These are phyloP conservation scores for Xerocomellus dryophilus DNA, from an alignment of 768 basidiomycete species.

Conservation along the genomic window DNA sequence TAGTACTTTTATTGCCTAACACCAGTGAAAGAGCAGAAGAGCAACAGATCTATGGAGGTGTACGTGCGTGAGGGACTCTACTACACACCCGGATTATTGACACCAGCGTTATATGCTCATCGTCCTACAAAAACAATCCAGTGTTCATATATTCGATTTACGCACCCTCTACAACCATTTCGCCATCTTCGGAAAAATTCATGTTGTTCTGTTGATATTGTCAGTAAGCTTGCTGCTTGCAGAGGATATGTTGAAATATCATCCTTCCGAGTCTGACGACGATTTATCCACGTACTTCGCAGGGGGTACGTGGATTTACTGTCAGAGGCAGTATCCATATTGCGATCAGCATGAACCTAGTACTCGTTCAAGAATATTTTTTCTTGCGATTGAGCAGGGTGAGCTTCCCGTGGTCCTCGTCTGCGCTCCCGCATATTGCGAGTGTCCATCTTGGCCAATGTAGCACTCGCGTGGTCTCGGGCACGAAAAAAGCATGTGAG, in stretches of 20 bases:
- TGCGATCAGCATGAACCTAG: no score
- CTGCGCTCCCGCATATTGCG: no score
- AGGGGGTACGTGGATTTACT: constrained; percentile 51
- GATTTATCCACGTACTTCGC: constrained; percentile 85
- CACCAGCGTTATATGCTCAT: no score
- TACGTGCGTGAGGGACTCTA: neutral
- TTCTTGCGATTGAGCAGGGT: no score
- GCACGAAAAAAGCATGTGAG: no score
- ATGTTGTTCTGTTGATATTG: constrained; percentile 57
- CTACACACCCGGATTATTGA: neutral
- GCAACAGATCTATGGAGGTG: neutral
- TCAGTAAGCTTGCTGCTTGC: neutral
- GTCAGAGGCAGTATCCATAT: neutral
- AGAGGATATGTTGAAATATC: neutral
- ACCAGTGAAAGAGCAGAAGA: no score
- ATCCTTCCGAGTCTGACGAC: constrained; percentile 38
- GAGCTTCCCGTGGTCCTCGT: no score
- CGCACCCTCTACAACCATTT: constrained; percentile 58
- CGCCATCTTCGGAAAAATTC: constrained; percentile 77
- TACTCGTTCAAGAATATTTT: no score
- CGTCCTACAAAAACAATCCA: neutral
- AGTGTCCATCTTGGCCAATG: no score
- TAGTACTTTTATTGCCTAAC: no score
- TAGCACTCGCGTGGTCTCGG: no score
- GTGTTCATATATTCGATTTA: constrained; percentile 13